phyloP scores from a whole-genome alignment of 2,329 filamentous ascomycete species.

The Kalaharituber pfeilii region DNA sequence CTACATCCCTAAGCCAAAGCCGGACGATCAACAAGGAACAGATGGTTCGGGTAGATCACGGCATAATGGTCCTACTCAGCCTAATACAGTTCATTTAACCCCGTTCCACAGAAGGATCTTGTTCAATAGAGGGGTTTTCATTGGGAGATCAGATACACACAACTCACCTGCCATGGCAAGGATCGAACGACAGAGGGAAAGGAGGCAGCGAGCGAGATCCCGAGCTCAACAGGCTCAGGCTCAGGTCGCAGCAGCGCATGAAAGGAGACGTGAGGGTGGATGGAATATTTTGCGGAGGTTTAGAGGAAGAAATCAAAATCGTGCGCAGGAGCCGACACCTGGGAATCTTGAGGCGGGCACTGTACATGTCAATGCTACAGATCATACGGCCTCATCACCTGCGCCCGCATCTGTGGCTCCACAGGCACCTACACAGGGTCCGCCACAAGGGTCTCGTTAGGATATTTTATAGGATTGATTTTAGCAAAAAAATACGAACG shows the following conservation, averaged over 20 bases:
- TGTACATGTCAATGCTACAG: no score
- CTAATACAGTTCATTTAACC: neutral
- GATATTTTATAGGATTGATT: no score
- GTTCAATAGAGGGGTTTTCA: neutral
- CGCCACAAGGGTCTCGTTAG: no score
- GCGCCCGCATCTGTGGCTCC: no score
- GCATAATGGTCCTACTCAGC: neutral
- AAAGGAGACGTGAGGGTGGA: neutral
- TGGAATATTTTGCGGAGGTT: neutral
- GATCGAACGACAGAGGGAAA: neutral
- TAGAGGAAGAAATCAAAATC: neutral
- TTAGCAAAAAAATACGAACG: no score
- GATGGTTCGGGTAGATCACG: neutral
- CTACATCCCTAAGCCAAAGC: constrained; percentile 78
- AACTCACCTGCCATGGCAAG: neutral
- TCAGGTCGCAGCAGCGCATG: neutral
- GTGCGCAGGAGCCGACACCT: neutral
- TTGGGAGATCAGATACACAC: neutral
- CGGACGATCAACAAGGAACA: constrained; percentile 34
- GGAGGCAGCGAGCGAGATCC: neutral
- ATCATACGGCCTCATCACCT: no score
- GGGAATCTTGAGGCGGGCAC: neutral
- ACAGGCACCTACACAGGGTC: no score
- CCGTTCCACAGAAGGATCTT: neutral
- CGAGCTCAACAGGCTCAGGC: neutral